Evolutionary conservation across 2,329 filamentous ascomycete species (phyloP), one percentile per base, ranked within the genome.

Genomic region (Penicillium paneum): DNA sequence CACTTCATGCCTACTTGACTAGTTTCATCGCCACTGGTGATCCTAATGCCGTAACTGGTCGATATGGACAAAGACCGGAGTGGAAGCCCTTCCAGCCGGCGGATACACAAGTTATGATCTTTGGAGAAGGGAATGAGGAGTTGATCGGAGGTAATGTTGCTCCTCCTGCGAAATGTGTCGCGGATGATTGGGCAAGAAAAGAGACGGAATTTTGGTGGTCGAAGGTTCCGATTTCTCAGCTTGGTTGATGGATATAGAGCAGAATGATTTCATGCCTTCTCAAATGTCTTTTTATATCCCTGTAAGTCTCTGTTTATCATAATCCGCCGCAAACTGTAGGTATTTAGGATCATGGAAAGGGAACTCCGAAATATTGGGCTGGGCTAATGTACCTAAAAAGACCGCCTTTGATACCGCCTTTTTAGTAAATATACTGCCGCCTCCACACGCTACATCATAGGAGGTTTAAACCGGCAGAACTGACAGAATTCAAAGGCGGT

Each of bases 71-170:
- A 2, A 63, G 71, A 15, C 75, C 76, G 0, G 52, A 48, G 15
- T 79, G 77, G 77, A 60, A 68, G 29, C 35, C 55, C 0, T 79
- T 76, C 52, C 42, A 60, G 4, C 52, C 58, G 0, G 64, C 64
- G 1, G 63, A 68, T 36, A 65, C 65, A 0, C 58, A 64, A 24
- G 72, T 75, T 0, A 77, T 81, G 76, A 55, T 77, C 0, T 69
- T 81, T 21, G 78, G 79, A 0, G 68, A 76, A 34, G 78, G 74
- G 0, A 81, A 81, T 58, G 74, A 81, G 59, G 78, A 81, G 57
- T 64, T 76, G 8, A 76, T 76, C 40, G 78, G 79, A 0, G 79
- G 78, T 0, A 56, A 61, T 3, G 47, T 60, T 19, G 77, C 74
- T 1, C 64, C 72, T 21, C 60, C 76, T 7, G 77, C 78, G 3